Conservation (phyloP, 805 yeast species). For the Wickerhamiella siamensis region DNA sequence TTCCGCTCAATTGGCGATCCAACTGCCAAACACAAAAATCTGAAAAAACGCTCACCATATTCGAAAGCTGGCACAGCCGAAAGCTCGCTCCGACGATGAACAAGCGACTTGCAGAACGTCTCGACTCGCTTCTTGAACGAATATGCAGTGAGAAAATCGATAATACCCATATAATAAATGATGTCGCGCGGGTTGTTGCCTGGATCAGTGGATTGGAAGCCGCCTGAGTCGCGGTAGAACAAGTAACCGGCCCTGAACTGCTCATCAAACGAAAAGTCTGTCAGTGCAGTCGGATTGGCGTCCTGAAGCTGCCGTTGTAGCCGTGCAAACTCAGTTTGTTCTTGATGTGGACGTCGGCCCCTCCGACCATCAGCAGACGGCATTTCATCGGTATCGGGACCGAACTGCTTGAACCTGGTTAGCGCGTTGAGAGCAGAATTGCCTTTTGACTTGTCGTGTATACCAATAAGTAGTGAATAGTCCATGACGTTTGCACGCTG, state of each 20-base stretch:
- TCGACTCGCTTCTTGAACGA: conserved; percentile 56
- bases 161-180: conserved; percentile 82
- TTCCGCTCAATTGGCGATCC: conserved; percentile 14
- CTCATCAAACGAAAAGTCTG: conserved; percentile 22
- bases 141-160: conserved; percentile 71
- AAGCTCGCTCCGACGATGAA: conserved; percentile 52
- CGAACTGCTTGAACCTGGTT: conserved; percentile 16
- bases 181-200: conserved; percentile 45
- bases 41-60: conserved; percentile 74
- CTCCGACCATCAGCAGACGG: conserved; percentile 5
- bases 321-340: conserved; percentile 21
- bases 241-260: conserved; percentile 29
- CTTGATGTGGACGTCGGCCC: conserved; percentile 8
- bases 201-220: conserved; percentile 58
- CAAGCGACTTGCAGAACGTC: conserved; percentile 68
- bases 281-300: conserved; percentile 25
- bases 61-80: conserved; percentile 86
- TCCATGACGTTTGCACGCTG: conserved; percentile 83
- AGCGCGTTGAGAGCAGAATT: conserved; percentile 27
- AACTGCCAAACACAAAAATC: conserved; percentile 36
- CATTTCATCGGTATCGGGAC: conserved; percentile 11
- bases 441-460: conserved; percentile 59
- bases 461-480: conserved; percentile 77
- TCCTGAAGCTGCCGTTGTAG: conserved; percentile 22
- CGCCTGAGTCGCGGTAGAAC: conserved; percentile 74